Percentiles rank a stretch among this genome's conserved stretches.
These are phyloP conservation scores for Fraxinus xanthoxyloides DNA, from an alignment of 305 asterid genomes.

Conservation along the genomic window DNA sequence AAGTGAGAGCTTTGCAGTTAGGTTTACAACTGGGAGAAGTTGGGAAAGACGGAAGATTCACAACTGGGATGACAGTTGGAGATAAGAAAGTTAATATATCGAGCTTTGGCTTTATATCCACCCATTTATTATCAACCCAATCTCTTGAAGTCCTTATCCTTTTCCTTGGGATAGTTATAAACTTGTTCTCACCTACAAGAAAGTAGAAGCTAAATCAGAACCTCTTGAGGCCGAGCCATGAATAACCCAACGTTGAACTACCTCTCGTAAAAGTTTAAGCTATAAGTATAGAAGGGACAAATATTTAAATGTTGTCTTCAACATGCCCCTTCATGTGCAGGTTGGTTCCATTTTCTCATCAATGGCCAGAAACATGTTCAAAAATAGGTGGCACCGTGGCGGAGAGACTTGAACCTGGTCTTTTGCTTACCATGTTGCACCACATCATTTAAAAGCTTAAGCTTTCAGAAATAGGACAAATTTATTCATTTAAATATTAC, in stretches of 20 bases:
- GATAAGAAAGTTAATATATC: conserved; percentile 40
- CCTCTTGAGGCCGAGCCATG: background rate
- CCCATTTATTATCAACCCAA: conserved; percentile 55
- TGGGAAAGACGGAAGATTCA: conserved; percentile 11
- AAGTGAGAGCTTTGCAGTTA: conserved; percentile 10
- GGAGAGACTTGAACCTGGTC: background rate
- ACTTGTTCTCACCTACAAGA: conserved; percentile 48
- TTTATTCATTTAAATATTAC: background rate
- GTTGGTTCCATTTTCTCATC: background rate
- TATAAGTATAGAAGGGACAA: background rate
- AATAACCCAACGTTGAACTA: background rate
- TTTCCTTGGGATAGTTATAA: conserved; percentile 27
- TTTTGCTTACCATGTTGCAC: background rate
- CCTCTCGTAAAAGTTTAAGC: background rate
- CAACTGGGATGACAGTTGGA: conserved; percentile 12
- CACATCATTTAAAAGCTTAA: background rate
- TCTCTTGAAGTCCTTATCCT: conserved; percentile 50
- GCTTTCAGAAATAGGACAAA: background rate
- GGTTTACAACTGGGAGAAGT: conserved; percentile 6
- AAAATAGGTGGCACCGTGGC: background rate
- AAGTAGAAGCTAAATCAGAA: conserved; percentile 9
- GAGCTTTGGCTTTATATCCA: conserved; percentile 29
- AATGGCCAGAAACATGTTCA: background rate
- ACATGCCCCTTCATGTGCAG: background rate
- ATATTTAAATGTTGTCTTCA: background rate